Evolutionary conservation across 306 rosid genomes (phyloP).

Genomic region (Citrullus amarus): DNA sequence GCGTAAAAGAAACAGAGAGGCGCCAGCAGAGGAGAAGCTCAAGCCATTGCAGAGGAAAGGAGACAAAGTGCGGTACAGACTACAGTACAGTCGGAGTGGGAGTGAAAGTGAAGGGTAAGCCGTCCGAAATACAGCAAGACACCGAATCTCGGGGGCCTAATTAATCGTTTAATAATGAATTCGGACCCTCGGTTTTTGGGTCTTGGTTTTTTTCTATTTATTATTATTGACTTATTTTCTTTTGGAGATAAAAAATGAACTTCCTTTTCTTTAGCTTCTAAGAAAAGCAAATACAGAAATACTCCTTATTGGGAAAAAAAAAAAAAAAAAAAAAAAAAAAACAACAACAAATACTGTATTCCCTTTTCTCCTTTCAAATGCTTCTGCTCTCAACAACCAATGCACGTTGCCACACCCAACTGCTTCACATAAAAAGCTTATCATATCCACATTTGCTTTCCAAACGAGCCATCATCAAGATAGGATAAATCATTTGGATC

Average conservation of each 20-base stretch:
- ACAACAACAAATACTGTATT: neutral
- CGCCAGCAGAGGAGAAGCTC: neutral
- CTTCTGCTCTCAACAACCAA: neutral
- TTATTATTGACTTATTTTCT: neutral
- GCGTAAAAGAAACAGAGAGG: neutral
- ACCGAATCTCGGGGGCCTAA: constrained; percentile 17
- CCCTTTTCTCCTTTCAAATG: neutral
- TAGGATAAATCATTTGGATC: no score
- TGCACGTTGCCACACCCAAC: neutral
- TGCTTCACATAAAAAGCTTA: neutral
- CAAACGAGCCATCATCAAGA: neutral
- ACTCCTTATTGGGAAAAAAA: no score
- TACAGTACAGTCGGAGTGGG: neutral
- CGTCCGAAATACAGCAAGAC: neutral
- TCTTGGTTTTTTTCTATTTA: neutral
- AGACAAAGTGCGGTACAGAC: neutral
- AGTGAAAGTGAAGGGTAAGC: neutral
- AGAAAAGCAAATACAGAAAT: constrained; percentile 36
- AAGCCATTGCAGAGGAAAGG: constrained; percentile 9
- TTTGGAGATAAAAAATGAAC: neutral
- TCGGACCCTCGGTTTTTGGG: constrained; percentile 34
- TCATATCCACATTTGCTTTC: neutral
- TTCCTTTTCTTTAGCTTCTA: constrained; percentile 41
- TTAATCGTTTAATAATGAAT: constrained; percentile 7
- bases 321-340: no score